Conservation (phyloP, 345 rosid genomes). For the Citrus trifoliata region DNA sequence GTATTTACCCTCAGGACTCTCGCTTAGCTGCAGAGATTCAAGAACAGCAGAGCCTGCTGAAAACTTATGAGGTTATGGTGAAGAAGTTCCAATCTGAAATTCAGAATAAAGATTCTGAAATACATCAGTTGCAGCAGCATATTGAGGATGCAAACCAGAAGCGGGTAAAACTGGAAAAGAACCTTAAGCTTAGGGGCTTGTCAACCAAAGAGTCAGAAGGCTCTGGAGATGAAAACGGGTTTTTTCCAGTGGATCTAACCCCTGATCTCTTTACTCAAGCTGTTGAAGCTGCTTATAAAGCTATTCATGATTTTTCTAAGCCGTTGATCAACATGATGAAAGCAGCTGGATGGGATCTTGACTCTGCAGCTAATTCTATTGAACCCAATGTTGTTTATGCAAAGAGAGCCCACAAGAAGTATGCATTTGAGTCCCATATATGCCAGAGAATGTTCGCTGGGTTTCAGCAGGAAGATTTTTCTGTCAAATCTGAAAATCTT, state of each 20-base stretch:
- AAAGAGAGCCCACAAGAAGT: slow-evolving; percentile 81
- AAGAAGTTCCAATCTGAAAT: slow-evolving; percentile 86
- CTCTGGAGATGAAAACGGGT: slow-evolving; percentile 43
- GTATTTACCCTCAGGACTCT: slow-evolving; percentile 77
- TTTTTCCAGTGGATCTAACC: slow-evolving; percentile 52
- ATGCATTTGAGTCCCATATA: slow-evolving; percentile 80
- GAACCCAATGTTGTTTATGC: slow-evolving; percentile 71
- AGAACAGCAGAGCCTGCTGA: slow-evolving; percentile 78
- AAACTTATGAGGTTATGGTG: slow-evolving; percentile 90
- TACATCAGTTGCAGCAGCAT: slow-evolving; percentile 62
- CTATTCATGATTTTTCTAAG: slow-evolving; percentile 82
- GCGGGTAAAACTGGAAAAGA: slow-evolving; percentile 68
- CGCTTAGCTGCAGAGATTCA: slow-evolving; percentile 91
- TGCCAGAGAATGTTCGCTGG: slow-evolving; percentile 80
- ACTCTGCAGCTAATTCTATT: slow-evolving; percentile 76
- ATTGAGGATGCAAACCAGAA: slow-evolving; percentile 81
- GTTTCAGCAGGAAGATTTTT: slow-evolving; percentile 63
- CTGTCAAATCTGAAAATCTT: slow-evolving; percentile 38
- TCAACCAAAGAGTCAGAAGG: slow-evolving; percentile 58
- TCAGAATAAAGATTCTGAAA: slow-evolving; percentile 86
- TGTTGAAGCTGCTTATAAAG: slow-evolving; percentile 66
- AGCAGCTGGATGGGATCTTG: slow-evolving; percentile 95
- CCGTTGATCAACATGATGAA: slow-evolving; percentile 88
- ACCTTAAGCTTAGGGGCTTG: slow-evolving; percentile 76
- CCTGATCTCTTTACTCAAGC: slow-evolving; percentile 55